Conservation (phyloP, 352 stramenopile species). For the Globisporangium spiculum region DNA sequence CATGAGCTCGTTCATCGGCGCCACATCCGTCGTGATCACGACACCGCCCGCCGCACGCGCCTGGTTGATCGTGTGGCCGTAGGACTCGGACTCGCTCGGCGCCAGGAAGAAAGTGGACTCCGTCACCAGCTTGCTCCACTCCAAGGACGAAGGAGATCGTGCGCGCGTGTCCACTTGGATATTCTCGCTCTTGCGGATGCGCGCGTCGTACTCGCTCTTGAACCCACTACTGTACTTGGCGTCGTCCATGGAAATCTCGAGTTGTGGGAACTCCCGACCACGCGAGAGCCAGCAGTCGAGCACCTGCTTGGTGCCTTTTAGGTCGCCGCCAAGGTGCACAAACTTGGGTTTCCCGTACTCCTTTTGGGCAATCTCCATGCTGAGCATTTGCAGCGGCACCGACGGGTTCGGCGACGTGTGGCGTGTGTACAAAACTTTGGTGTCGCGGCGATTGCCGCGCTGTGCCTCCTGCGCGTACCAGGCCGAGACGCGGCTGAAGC, state of each 20-base stretch:
- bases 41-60: conserved; percentile 39
- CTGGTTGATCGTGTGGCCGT: conserved; percentile 69
- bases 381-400: conserved; percentile 20
- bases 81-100: conserved; percentile 53
- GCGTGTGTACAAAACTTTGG: conserved; percentile 45
- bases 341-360: conserved; percentile 44
- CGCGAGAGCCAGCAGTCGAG: conserved; percentile 52
- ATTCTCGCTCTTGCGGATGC: conserved; percentile 25
- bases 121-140: conserved; percentile 40
- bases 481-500: conserved; percentile 30
- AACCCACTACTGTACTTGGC: conserved; percentile 17
- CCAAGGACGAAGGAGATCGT: conserved; percentile 16
- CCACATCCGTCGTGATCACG: conserved; percentile 47
- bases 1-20: conserved; percentile 69
- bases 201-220: conserved; percentile 19
- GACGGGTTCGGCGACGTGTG: conserved; percentile 42
- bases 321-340: conserved; percentile 43
- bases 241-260: conserved; percentile 38
- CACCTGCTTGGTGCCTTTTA: conserved; percentile 47
- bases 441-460: conserved; percentile 31
- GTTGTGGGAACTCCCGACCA: conserved; percentile 32
- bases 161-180: conserved; percentile 26
- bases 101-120: conserved; percentile 51
- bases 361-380: conserved; percentile 22
- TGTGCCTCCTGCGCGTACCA: conserved; percentile 55